Base-by-base conservation (phyloP, 768 basidiomycete genomes). In the Pleurotus eryngii region DNA sequence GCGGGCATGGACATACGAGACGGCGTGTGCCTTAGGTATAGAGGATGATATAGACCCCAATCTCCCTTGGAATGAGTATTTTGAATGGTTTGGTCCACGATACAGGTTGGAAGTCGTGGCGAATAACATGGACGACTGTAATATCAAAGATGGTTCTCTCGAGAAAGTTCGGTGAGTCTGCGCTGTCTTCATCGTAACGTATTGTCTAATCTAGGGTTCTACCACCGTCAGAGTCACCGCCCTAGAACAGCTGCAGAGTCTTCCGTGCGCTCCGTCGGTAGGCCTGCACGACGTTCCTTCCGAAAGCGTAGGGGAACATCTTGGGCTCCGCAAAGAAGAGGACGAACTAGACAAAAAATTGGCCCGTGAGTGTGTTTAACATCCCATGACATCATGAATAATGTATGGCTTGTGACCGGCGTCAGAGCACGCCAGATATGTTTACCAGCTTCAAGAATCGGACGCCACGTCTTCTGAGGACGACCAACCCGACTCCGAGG, bases 1-100 rank as follows among this genome's bases (percentile, higher is more conserved):
- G 61, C 83, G 97, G 43, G 88, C 91, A 11, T 99, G 97, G 97
- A 96, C 97, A 18, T 99, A 85, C 65, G 97, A 99, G 74, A 99
- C 97, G 1, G 96, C 94, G 1, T 90, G 95, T 64, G 92, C 93
- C 18, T 81, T 95, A n/a, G 95, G 92, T 1, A 81, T 90, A 46
- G 89, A 95, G 66, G 76, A 90, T 42, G 81, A 81, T 11, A 86
- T 91, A 55, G 87, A 92, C 66, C 79, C 81, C 17, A 88, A 90
- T 62, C 72, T 94, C 57, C 91, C 90, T 1, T 93, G 86, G 84
- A 91, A 87, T 70, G 83, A 87, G 63, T 96, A 94, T 69, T 92
- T 98, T 67, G 96, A 98, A 70, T 99, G 95, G 87, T 98, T 95
- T 69, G 97, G 95, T 0, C 96, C 96, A 14, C 77, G 95, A 59